These are phyloP conservation scores for Encephalitozoon intestinalis DNA, from an alignment of 371 early-diverging fungal genomes.

Conservation along the genomic window DNA sequence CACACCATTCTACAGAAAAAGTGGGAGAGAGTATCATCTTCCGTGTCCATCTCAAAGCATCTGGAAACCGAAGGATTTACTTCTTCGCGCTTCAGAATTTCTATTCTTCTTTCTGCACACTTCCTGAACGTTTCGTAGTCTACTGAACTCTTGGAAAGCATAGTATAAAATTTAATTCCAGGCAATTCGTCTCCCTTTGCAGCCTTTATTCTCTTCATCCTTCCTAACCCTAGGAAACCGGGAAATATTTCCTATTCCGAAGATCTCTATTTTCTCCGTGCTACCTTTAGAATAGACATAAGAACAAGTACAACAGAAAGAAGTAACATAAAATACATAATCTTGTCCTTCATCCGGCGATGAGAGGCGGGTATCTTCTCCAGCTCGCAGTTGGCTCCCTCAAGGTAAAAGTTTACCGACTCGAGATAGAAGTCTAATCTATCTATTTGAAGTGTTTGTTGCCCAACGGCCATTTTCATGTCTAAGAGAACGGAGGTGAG, in stretches of 20 bases:
- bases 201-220: slow-evolving; percentile 26
- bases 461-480: slow-evolving; percentile 48
- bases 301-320: slow-evolving; percentile 27
- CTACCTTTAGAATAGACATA: slow-evolving; percentile 23
- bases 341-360: slow-evolving; percentile 40
- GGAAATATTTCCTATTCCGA: not conserved
- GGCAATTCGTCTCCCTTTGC: not conserved
- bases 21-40: slow-evolving; percentile 44
- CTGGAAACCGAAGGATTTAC: not conserved
- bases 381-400: slow-evolving; percentile 45
- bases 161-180: slow-evolving; percentile 37
- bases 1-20: slow-evolving; percentile 36
- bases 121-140: slow-evolving; percentile 36
- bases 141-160: not conserved
- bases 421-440: slow-evolving; percentile 50
- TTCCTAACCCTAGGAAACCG: not conserved
- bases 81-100: slow-evolving; percentile 4
- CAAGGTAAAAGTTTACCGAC: slow-evolving; percentile 36
- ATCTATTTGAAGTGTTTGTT: slow-evolving; percentile 45
- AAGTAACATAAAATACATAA: slow-evolving; percentile 34
- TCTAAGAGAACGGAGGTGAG: slow-evolving; percentile 50
- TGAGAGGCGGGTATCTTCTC: slow-evolving; percentile 25
- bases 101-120: slow-evolving; percentile 8
- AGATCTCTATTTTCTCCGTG: not conserved
- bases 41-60: not conserved